Percentiles rank a stretch among this genome's conserved stretches.
These are phyloP conservation scores for Stellera chamaejasme DNA, from an alignment of 345 rosid species.

Conservation along the genomic window DNA sequence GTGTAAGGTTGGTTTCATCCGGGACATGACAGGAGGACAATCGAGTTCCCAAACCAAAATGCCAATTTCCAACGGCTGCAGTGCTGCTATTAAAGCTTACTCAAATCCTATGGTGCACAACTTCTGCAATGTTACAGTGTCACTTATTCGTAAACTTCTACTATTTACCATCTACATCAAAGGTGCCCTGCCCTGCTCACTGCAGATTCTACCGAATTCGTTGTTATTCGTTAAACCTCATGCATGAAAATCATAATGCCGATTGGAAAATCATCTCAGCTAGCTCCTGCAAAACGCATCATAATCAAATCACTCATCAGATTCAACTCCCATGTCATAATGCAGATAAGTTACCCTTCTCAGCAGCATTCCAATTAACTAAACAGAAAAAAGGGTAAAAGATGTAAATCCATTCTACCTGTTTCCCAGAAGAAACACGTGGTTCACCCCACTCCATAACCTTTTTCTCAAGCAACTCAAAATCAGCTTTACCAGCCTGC, in stretches of 20 bases:
- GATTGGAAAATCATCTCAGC: slow-evolving; percentile 94
- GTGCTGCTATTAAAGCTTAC: no score
- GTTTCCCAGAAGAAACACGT: slow-evolving; percentile 85
- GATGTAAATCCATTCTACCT: slow-evolving; percentile 38
- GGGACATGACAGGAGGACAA: no score
- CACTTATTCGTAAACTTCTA: no score
- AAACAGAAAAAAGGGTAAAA: not conserved
- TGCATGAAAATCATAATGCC: slow-evolving; percentile 16
- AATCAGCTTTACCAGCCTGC: slow-evolving; percentile 79
- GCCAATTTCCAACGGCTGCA: no score
- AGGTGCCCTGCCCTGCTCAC: no score
- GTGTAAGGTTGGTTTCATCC: no score
- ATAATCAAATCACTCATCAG: slow-evolving; percentile 9
- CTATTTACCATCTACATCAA: no score
- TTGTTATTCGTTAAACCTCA: no score
- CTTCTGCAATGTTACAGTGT: no score
- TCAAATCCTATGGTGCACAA: no score
- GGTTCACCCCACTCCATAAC: slow-evolving; percentile 85
- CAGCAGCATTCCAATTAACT: not conserved
- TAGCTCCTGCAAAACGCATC: slow-evolving; percentile 54
- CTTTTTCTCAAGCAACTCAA: slow-evolving; percentile 79
- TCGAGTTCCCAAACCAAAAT: no score
- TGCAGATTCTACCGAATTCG: no score
- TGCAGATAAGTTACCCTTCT: not conserved
- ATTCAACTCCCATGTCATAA: not conserved